Evolutionary conservation across 345 rosid genomes (phyloP), one percentile per base, ranked within the genome.

Genomic region (Streptanthus diversifolius): DNA sequence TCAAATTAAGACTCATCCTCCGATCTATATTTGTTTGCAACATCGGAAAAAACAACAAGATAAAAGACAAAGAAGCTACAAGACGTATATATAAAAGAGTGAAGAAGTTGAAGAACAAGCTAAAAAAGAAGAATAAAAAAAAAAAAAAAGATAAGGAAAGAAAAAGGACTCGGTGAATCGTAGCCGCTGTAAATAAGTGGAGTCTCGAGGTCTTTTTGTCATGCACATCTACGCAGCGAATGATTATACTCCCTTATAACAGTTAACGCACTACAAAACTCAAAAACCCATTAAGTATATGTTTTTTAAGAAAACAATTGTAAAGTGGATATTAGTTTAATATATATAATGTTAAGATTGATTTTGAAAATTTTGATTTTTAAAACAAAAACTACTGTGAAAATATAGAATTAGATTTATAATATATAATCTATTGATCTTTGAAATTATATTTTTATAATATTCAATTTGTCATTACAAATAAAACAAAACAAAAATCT

Each of bases 1-100:
- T 86, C 77, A 91, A 74, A 80, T 86, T 82, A 71, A 86, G 68
- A 57, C 84, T 87, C 97, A 91, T 87, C 53, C 52, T 66, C 27
- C 44, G 74, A 78, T 78, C 74, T 41, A 71, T 52, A 3, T 72
- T 67, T 54, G 74, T 78, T 63, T 72, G 69, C 11, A 71, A 67
- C 81, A 78, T 78, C 52, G 39, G 11, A 63, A 40, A 70, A 76
- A 71, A 75, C 30, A n/a, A 68, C 63, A 51, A 44, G 78, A 81
- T 70, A 68, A 59, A 22, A 52, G 65, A 75, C 70, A 70, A 49
- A 76, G 72, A 19, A 70, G 75, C 65, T 74, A n/a, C 13, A 4
- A 57, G 30, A 11, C 13, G 18, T 59, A 66, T 70, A 71, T 72
- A 82, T 76, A 82, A 67, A 65, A 35, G 65, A 73, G 57, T 22